These are phyloP conservation scores for Cucurbitaria berberidis DNA, from an alignment of 2,329 filamentous ascomycete species.

Conservation along the genomic window DNA sequence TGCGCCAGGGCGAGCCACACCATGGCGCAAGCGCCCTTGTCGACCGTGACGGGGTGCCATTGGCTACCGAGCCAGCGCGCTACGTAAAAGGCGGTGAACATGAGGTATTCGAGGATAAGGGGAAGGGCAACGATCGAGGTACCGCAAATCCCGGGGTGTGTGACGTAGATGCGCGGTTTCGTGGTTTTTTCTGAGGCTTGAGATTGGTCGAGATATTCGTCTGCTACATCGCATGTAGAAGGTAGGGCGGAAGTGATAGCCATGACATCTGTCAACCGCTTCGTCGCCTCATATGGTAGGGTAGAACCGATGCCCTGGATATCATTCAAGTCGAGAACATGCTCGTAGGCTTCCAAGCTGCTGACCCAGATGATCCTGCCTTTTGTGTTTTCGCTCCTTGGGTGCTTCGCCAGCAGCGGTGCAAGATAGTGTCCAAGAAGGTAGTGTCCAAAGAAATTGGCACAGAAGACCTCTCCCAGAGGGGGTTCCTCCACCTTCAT, in stretches of 20 bases:
- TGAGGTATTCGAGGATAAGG: constrained; percentile 71
- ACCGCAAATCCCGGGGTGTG: constrained; percentile 85
- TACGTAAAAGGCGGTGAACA: constrained; percentile 71
- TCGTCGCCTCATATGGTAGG: constrained; percentile 82
- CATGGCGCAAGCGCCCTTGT: constrained; percentile 76
- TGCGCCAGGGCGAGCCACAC: constrained; percentile 78
- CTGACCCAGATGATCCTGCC: constrained; percentile 87
- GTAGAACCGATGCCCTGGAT: constrained; percentile 72
- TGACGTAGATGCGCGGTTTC: constrained; percentile 72
- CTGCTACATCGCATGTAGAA: constrained; percentile 59
- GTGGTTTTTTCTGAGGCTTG: constrained; percentile 20
- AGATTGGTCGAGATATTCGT: constrained; percentile 30
- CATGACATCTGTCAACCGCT: constrained; percentile 85
- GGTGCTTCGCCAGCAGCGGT: constrained; percentile 68
- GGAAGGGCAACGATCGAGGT: constrained; percentile 81
- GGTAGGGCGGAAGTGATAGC: constrained; percentile 75
- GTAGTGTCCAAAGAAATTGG: constrained; percentile 96
- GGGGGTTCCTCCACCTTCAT: constrained; percentile 57
- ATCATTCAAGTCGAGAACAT: constrained; percentile 69
- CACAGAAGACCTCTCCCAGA: constrained; percentile 83
- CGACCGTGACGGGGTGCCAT: constrained; percentile 82
- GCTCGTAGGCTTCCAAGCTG: constrained; percentile 72
- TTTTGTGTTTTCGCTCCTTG: constrained; percentile 43
- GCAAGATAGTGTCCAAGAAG: constrained; percentile 81
- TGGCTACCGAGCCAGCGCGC: constrained; percentile 81